A percentile compares a stretch with the other conserved stretches of the same genome.
phyloP scores from a whole-genome alignment of 2,329 filamentous ascomycete species.

The Neophaeococcomyces aloes region DNA sequence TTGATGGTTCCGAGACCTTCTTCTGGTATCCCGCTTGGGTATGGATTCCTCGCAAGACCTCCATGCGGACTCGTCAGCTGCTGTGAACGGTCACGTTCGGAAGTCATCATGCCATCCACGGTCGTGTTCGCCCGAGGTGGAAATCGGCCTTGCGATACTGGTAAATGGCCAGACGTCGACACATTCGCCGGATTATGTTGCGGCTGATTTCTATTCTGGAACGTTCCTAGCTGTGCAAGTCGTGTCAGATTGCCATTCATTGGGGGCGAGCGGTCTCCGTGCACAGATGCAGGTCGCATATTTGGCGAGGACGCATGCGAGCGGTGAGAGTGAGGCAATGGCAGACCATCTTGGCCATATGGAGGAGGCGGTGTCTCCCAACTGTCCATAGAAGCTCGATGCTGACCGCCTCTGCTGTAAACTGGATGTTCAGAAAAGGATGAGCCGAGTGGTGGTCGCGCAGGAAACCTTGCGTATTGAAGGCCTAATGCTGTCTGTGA shows the following conservation, averaged over 20 bases:
- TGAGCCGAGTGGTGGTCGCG: conserved; percentile 28
- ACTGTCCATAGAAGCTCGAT: conserved; percentile 8
- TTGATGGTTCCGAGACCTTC: not conserved
- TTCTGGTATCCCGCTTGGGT: conserved; percentile 3
- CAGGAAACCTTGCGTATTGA: conserved; percentile 54
- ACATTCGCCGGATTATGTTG: not conserved
- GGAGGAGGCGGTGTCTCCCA: conserved; percentile 22
- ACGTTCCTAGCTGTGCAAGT: conserved; percentile 6
- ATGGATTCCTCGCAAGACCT: not conserved
- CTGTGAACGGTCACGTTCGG: not conserved
- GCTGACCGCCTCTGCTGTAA: not conserved
- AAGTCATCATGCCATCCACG: conserved; percentile 5
- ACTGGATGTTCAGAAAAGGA: conserved; percentile 5
- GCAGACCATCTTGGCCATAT: conserved; percentile 11
- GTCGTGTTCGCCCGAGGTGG: conserved; percentile 2
- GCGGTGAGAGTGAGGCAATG: conserved; percentile 7
- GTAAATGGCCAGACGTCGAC: not conserved
- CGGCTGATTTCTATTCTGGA: not conserved
- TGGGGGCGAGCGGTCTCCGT: conserved; percentile 1
- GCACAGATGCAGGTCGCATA: not conserved
- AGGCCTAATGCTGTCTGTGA: conserved; percentile 52
- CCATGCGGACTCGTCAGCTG: conserved; percentile 2
- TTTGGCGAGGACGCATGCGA: conserved; percentile 10
- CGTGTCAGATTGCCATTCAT: conserved; percentile 6
- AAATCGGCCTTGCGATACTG: not conserved